Percentiles rank a stretch among this genome's conserved stretches.
Conservation (phyloP, 129 eudicot species). For the Flaveria bidentis region DNA sequence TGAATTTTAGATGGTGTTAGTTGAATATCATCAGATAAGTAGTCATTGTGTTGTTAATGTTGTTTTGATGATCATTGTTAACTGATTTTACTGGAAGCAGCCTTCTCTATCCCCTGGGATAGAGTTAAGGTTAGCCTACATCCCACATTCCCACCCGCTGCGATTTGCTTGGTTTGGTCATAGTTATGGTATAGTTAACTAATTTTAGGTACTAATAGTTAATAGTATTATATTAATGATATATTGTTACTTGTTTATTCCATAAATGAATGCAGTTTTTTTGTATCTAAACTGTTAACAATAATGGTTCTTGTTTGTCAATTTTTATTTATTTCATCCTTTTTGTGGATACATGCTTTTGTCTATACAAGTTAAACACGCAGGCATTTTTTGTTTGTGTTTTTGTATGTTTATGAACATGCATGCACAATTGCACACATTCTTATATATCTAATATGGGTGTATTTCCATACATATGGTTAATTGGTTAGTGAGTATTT, state of each 20-base stretch:
- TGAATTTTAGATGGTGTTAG: not conserved
- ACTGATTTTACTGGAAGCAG: not conserved
- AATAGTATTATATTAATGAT: slow-evolving; percentile 2
- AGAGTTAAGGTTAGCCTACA: too few relatives aligned
- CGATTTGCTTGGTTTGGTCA: too few relatives aligned
- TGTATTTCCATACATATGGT: not conserved
- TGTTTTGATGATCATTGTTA: not conserved
- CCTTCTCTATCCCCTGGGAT: too few relatives aligned
- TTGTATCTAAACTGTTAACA: not conserved
- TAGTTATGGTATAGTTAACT: too few relatives aligned
- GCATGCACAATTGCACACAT: not conserved
- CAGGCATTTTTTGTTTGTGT: too few relatives aligned
- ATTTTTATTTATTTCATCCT: too few relatives aligned
- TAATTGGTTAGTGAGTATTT: not conserved
- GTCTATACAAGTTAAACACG: too few relatives aligned
- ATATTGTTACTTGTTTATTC: slow-evolving; percentile 9
- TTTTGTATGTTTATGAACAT: not conserved
- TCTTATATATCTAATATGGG: not conserved
- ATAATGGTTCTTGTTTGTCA: not conserved
- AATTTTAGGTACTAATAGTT: not conserved
- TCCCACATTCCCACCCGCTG: too few relatives aligned
- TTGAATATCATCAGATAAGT: too few relatives aligned
- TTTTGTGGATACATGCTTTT: too few relatives aligned
- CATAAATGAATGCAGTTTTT: not conserved
- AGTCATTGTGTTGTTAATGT: not conserved